Base-by-base conservation (phyloP, 2,329 filamentous ascomycete genomes). In the Ceratocystis eucalypticola region DNA sequence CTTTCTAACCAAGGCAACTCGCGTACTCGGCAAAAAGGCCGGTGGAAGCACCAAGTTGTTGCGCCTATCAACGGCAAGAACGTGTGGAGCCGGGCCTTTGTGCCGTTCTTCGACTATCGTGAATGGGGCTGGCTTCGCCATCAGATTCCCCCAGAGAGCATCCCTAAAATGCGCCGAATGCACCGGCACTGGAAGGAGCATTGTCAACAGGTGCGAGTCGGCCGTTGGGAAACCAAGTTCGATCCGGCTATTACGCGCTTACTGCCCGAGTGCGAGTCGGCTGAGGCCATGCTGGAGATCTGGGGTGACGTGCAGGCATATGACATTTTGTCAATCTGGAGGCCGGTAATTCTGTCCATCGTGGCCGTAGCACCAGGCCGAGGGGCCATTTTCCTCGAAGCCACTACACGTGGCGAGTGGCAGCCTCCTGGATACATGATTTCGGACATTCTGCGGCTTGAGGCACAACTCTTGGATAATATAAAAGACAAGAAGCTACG, bases 251-350 rank as follows among this genome's bases (percentile, higher is more conserved):
- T 20, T 10, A 48, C 62, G 17, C 25, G 25, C 4, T 15, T 30
- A 20, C 41, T 67, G 25, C 15, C 33, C 6, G 33, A 44, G 12
- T 68, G 65, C 30, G 20, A 12, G n/a, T 53, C 53, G 41, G 55
- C 72, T 8, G 69, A 72, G 0, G 68, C 68, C 5, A 76, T 79
- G 74, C 71, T 70, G 25, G 69, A 68, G 10, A 71, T 72, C 0
- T 79, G 78, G 76, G 50, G 62, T 17, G 61, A 64, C 7, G 25
- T 65, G n/a, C 48, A 59, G 20, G 20, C 28, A 2, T 15, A 15
- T 3, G 53, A 61, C 30, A 20, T 46, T 4, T 45, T 66, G 55
- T 61, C 65, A 1, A 28, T 67, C 17, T 67, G 62, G 62, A 55
- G 55, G 28, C 67, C 64, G 5, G 37, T 63, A 4, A 48, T 59